Evolutionary conservation across 192 early-diverging fungal genomes (phyloP).

Genomic region (Coemansia sp.): DNA sequence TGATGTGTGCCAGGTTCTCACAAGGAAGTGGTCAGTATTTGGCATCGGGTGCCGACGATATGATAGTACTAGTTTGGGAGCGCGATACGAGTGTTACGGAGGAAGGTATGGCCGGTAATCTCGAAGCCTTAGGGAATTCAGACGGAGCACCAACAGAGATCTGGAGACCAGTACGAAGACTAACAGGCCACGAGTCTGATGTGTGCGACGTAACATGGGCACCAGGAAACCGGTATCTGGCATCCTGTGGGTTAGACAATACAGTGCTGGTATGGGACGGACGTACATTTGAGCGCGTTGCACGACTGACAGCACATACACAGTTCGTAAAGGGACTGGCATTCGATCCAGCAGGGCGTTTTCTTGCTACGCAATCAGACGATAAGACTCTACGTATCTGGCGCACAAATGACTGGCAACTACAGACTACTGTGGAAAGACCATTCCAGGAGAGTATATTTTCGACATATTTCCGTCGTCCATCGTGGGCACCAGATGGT

Average conservation of each 20-base stretch:
- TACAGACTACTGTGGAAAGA: constrained; percentile 68
- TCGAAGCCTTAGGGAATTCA: neutral
- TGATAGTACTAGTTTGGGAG: constrained; percentile 89
- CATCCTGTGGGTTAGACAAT: constrained; percentile 87
- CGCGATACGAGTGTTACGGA: constrained; percentile 57
- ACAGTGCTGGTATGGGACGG: constrained; percentile 85
- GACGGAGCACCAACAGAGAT: constrained; percentile 48
- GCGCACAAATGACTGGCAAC: constrained; percentile 82
- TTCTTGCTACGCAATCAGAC: constrained; percentile 89
- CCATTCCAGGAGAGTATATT: constrained; percentile 78
- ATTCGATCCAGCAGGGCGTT: constrained; percentile 95
- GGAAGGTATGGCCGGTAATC: constrained; percentile 11
- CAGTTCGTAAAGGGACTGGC: constrained; percentile 96
- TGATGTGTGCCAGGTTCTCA: constrained; percentile 86
- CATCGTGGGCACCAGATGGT: constrained; percentile 98
- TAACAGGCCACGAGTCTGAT: constrained; percentile 87
- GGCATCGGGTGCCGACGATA: constrained; percentile 91
- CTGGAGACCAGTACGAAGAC: constrained; percentile 71
- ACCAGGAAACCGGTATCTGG: constrained; percentile 76
- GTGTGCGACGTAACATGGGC: constrained; percentile 94
- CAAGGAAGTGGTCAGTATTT: constrained; percentile 67
- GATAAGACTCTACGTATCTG: constrained; percentile 87
- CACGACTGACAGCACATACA: constrained; percentile 64
- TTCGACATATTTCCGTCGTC: constrained; percentile 84
- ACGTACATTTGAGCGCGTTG: constrained; percentile 68